Conservation (phyloP, 2,329 filamentous ascomycete species). For the Chrysosporium keratinophilum region DNA sequence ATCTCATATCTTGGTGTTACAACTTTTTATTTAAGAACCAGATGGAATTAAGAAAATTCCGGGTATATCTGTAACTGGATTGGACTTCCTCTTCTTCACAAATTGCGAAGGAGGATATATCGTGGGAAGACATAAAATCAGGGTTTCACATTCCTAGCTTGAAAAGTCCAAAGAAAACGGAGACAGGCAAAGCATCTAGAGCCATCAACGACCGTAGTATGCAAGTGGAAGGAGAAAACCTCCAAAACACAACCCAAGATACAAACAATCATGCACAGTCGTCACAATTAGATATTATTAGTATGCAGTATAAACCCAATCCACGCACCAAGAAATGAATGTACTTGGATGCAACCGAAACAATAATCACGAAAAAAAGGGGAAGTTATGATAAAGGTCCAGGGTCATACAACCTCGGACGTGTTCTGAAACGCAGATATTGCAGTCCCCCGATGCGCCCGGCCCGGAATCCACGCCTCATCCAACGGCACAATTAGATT, state of each 20-base stretch:
- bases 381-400: not conserved
- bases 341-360: not conserved
- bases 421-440: not conserved
- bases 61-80: too few species aligned
- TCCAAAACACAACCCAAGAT: not conserved
- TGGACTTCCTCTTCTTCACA: not conserved
- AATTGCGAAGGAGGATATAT: not conserved
- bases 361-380: not conserved
- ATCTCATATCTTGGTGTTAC: not conserved
- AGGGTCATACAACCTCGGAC: conserved; percentile 1
- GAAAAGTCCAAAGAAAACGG: too few species aligned
- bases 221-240: not conserved
- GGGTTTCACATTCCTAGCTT: not conserved
- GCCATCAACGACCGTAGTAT: not conserved
- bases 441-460: not conserved
- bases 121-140: not conserved
- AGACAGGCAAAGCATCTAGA: too few species aligned
- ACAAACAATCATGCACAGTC: not conserved
- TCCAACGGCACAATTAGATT: conserved; percentile 37
- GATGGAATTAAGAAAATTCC: too few species aligned
- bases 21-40: not conserved
- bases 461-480: conserved; percentile 36
- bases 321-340: not conserved
- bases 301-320: not conserved
- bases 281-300: not conserved